phyloP scores from a whole-genome alignment of 495 filamentous ascomycete genomes.

The Tuber magnatum region DNA sequence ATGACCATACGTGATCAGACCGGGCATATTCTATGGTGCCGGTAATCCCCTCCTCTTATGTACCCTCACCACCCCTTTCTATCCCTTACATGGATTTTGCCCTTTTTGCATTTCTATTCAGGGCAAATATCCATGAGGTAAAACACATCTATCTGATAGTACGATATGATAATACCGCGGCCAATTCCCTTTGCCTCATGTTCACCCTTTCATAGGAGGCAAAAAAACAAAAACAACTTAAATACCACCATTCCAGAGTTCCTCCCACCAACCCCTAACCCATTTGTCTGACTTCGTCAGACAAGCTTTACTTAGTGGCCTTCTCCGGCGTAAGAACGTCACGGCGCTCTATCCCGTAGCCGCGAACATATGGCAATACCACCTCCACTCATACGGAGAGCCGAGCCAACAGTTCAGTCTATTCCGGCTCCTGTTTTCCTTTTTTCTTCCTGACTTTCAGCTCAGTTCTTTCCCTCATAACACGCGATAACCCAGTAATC shows the following conservation, averaged over 20 bases:
- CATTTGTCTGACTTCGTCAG: background rate
- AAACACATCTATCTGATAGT: conserved; percentile 1
- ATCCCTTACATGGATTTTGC: background rate
- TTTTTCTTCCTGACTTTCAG: background rate
- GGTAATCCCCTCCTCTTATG: background rate
- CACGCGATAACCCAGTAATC: background rate
- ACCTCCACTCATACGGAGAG: background rate
- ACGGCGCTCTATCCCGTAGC: background rate
- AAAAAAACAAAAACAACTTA: background rate
- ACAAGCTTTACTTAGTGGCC: background rate
- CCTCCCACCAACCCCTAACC: background rate
- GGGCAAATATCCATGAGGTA: background rate
- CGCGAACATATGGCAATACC: background rate
- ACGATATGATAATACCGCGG: background rate
- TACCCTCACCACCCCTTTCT: background rate
- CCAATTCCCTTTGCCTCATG: background rate
- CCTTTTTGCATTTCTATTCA: background rate
- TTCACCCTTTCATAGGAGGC: background rate
- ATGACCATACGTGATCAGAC: background rate
- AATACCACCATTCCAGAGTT: background rate
- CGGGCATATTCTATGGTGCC: background rate
- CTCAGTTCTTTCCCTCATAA: background rate
- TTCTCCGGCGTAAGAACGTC: background rate
- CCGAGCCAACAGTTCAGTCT: background rate
- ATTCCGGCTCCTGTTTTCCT: background rate